Percentiles rank a stretch among this genome's conserved stretches.
Conservation (phyloP, 768 basidiomycete genomes). For the Mycena filopes region DNA sequence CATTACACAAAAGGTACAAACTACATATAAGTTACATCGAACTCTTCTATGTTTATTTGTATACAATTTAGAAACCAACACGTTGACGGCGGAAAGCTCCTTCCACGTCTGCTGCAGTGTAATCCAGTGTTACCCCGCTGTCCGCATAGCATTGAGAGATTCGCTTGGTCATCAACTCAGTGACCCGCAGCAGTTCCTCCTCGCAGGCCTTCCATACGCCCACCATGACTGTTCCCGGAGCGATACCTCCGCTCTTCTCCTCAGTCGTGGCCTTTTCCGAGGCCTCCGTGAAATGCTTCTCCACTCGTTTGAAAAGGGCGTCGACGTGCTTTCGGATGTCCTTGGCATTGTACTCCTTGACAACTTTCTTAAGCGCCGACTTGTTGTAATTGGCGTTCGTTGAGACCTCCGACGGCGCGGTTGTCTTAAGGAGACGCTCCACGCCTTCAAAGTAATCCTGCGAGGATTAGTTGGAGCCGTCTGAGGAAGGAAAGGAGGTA, state of each 20-base stretch:
- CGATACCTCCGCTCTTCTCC: slow-evolving; percentile 63
- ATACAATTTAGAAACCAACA: slow-evolving; percentile 29
- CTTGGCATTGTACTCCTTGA: slow-evolving; percentile 88
- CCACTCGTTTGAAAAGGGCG: slow-evolving; percentile 87
- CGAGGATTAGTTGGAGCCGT: neutral
- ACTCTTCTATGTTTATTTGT: slow-evolving; percentile 14
- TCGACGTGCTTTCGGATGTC: slow-evolving; percentile 93
- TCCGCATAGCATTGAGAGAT: slow-evolving; percentile 86
- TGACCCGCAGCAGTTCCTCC: slow-evolving; percentile 80
- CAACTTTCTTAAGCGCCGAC: slow-evolving; percentile 80
- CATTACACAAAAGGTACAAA: slow-evolving; percentile 26
- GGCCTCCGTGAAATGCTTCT: slow-evolving; percentile 94
- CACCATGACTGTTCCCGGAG: slow-evolving; percentile 74
- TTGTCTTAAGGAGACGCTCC: slow-evolving; percentile 86
- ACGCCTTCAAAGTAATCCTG: slow-evolving; percentile 97
- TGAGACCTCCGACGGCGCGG: slow-evolving; percentile 79
- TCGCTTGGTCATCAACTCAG: slow-evolving; percentile 71
- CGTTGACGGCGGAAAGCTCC: slow-evolving; percentile 76
- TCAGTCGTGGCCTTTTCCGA: slow-evolving; percentile 73
- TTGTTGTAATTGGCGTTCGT: slow-evolving; percentile 81
- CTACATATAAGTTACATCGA: slow-evolving; percentile 29
- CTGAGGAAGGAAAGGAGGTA: neutral
- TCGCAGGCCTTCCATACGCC: slow-evolving; percentile 94
- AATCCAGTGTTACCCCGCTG: slow-evolving; percentile 78
- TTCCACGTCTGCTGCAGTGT: slow-evolving; percentile 78